Evolutionary conservation across 257 asterid genomes (phyloP), one percentile per base, ranked within the genome.

Genomic region (Apocynum venetum): DNA sequence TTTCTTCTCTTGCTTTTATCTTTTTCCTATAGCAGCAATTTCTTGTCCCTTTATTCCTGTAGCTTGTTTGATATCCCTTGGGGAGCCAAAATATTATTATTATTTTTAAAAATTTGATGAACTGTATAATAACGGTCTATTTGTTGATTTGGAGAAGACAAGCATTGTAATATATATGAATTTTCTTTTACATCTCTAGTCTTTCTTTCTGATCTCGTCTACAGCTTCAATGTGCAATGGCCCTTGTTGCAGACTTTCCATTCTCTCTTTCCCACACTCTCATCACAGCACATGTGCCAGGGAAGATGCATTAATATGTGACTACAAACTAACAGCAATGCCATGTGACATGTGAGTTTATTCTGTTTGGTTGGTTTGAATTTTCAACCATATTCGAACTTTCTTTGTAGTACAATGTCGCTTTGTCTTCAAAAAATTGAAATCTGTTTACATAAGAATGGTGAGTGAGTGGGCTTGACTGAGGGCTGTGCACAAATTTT

Each of bases 271-370:
- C 14, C 11, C 11, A 36, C 38, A 17, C 13, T 68, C 56, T 48
- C 40, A 19, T 12, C 19, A 25, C n/a, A 47, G 63, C 59, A 72
- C 76, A 52, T 72, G 76, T 40, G 65, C 53, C 74, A 46, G 41
- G 25, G 57, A 20, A n/a, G 57, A 31, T 71, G 17, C 15, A 15
- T 25, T n/a, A 49, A 53, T 65, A 13, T 4, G n/a, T 14, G n/a
- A 14, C 71, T 41, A 38, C 48, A 25, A 36, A 4, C 35, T 31
- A 35, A 31, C 64, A 20, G 41, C 47, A 25, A 3, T 38, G 66
- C 60, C 49, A 46, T 46, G 31, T 25, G 31, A 25, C 77, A 73
- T 73, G 77, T 53, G 77, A 48, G 38, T 20, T 70, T 71, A 48
- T 48, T 71, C 75, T 70, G 74, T 47, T 44, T 44, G 4, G 49